Conservation (phyloP, 257 asterid species). For the Anisodus tanguticus region DNA sequence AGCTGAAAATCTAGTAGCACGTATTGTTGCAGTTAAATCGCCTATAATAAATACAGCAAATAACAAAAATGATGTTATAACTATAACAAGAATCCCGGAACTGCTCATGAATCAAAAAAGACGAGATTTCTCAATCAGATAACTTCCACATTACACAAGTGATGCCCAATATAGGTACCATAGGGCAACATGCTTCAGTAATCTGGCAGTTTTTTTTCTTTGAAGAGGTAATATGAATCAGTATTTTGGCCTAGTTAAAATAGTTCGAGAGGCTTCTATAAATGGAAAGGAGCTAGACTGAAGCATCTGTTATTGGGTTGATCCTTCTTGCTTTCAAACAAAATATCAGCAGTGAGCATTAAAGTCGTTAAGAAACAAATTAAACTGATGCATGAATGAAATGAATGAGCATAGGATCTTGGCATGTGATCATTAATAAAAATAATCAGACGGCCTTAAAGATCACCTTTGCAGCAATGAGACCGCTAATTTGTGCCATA, state of each 20-base stretch:
- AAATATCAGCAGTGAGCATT: slow-evolving; percentile 8
- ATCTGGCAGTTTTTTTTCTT: not conserved
- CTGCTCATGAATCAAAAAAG: slow-evolving; percentile 23
- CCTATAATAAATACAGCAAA: not conserved
- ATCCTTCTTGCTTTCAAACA: not conserved
- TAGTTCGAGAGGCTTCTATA: slow-evolving; percentile 3
- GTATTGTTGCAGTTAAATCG: not conserved
- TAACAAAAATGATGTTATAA: not conserved
- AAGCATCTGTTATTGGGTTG: not conserved
- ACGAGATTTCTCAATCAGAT: slow-evolving; percentile 1
- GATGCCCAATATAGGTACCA: not conserved
- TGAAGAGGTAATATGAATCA: not conserved
- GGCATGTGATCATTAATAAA: not conserved
- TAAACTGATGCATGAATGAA: slow-evolving; percentile 16
- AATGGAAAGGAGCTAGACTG: not conserved
- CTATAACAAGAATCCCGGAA: not conserved
- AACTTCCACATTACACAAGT: not conserved
- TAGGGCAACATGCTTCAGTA: not conserved
- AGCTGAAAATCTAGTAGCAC: not conserved
- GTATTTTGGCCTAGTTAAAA: slow-evolving; percentile 4
- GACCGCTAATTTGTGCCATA: slow-evolving; percentile 94
- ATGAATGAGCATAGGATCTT: not conserved
- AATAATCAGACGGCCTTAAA: not conserved
- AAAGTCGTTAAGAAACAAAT: not conserved
- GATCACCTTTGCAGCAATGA: slow-evolving; percentile 84